Conservation (phyloP, 2,329 filamentous ascomycete species). For the Aspergillus pseudotamarii region DNA sequence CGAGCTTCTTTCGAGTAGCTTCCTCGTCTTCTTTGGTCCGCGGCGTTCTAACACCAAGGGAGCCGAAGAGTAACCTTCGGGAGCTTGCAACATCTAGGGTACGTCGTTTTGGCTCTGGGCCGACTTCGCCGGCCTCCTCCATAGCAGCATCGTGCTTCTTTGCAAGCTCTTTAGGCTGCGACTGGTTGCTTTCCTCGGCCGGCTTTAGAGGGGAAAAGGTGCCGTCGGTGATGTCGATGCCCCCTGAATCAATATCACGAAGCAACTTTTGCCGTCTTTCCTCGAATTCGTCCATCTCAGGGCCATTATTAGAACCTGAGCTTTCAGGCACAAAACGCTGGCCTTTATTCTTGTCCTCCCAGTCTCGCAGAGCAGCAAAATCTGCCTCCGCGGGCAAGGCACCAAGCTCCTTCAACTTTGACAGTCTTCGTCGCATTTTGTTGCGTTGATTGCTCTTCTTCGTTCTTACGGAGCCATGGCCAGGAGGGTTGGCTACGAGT, state of each 20-base stretch:
- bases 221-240: conserved; percentile 50
- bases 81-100: conserved; percentile 63
- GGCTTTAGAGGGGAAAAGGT: conserved; percentile 21
- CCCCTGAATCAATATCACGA: conserved; percentile 54
- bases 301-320: conserved; percentile 19
- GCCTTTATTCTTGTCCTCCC: conserved; percentile 33
- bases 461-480: conserved; percentile 54
- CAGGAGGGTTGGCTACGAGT: conserved; percentile 43
- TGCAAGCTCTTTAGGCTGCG: conserved; percentile 13
- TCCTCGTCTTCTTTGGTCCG: conserved; percentile 71
- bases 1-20: conserved; percentile 61
- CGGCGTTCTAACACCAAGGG: conserved; percentile 69
- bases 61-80: conserved; percentile 70
- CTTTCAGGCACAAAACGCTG: conserved; percentile 27
- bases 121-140: conserved; percentile 16
- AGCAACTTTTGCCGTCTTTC: conserved; percentile 55
- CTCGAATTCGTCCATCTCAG: conserved; percentile 51
- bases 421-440: conserved; percentile 53
- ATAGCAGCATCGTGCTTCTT: conserved; percentile 13
- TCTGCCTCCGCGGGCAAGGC: conserved; percentile 55
- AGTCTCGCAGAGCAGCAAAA: conserved; percentile 50
- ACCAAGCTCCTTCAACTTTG: conserved; percentile 57
- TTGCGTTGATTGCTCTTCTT: conserved; percentile 59
- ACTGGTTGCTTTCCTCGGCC: conserved; percentile 7
- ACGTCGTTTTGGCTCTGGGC: conserved; percentile 36